phyloP scores from a whole-genome alignment of 2,329 filamentous ascomycete genomes.

The Gaeumannomyces sp. region DNA sequence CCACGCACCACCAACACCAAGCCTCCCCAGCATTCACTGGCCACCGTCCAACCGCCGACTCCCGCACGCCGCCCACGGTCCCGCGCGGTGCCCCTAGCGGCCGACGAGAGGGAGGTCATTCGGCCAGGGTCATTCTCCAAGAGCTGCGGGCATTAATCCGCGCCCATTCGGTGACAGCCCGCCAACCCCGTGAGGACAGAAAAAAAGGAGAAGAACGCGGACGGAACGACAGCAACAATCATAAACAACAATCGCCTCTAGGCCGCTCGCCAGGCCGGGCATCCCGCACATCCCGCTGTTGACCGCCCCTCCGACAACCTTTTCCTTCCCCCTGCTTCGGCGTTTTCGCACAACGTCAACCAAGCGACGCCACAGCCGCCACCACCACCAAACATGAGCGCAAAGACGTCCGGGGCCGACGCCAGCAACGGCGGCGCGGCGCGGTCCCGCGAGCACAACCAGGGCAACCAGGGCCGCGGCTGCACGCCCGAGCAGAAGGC shows the following conservation, averaged over 20 bases:
- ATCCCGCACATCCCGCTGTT: background rate
- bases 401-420: conserved; percentile 49
- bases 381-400: conserved; percentile 34
- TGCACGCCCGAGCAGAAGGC: conserved; percentile 88
- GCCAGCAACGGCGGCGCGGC: conserved; percentile 31
- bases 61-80: background rate
- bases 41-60: background rate
- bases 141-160: background rate
- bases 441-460: conserved; percentile 61
- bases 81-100: background rate
- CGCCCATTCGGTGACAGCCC: too few species aligned
- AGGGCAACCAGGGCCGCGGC: conserved; percentile 68
- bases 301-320: background rate
- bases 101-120: background rate
- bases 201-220: background rate
- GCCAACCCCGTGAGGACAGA: background rate
- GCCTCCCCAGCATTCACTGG: background rate
- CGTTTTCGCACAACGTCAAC: background rate
- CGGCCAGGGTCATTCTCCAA: background rate
- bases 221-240: background rate
- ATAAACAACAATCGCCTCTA: background rate
- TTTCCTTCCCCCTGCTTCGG: background rate
- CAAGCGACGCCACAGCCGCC: background rate
- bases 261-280: too few species aligned
- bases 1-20: background rate